Base-by-base conservation (phyloP, 176 grass and related monocot genomes). In the Aegilops longissima region DNA sequence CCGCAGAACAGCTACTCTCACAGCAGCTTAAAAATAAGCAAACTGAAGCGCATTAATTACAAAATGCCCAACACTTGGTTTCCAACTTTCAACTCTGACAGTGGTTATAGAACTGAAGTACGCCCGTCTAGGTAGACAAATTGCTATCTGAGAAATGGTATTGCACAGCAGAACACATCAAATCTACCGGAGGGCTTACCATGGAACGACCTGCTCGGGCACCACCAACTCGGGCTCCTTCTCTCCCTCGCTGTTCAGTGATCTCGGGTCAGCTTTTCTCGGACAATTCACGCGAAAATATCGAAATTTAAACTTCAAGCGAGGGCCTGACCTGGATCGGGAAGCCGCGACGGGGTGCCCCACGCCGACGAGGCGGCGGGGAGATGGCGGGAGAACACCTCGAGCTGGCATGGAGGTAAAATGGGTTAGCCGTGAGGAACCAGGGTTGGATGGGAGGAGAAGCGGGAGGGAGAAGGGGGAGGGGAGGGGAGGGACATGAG, bases 171-270 rank as follows among this genome's bases (percentile, higher is more conserved):
- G 1, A 33, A 51, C 14, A 8, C 51, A 71, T 72, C 54, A 70
- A 79, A 79, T 7, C 9, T 27, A 88, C 12, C 30, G 2, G 78
- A 81, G 31, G 11, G 70, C 82, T 1, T 54, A 95, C 93, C 90
- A 83, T 92, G 93, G 78, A 95, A 92, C 30, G 65, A 82, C 81
- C 93, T 95, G 88, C 80, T 92, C 24, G 86, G 88, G 61, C 78
- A 86, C 86, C 86, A 86, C 86, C 84, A 85, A 47, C 88, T 80
- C 56, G 76, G 6, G 54, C 16, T 82, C 66, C 56, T 73, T 79
- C 79, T 86, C 86, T 86, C 89, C 73, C 88, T 85, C 44, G 58
- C 93, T 95, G 77, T 40, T 5, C n/a, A 36, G 49, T 16, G 56
- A 84, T 47, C 45, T 44, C 36, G 6, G 68, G 70, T 87, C 71